These are phyloP conservation scores for Caloboletus firmus DNA, from an alignment of 1,284 basidiomycete species.

Conservation along the genomic window DNA sequence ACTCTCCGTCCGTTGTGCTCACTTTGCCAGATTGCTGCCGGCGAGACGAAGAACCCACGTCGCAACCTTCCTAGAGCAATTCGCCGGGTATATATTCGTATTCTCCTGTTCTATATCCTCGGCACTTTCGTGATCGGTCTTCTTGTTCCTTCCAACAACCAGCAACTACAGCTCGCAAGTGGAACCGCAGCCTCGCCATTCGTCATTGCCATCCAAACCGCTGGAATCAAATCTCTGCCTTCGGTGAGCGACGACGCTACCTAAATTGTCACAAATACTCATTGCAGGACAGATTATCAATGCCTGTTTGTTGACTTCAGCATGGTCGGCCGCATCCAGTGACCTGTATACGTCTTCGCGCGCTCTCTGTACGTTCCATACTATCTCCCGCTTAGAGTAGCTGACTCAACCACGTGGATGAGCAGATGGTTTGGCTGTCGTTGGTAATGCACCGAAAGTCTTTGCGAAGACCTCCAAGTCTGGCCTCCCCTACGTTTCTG, in stretches of 20 bases:
- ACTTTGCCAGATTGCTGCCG: slow-evolving; percentile 57
- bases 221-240: slow-evolving; percentile 65
- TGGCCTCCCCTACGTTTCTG: slow-evolving; percentile 76
- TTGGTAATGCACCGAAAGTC: slow-evolving; percentile 75
- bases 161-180: slow-evolving; percentile 41
- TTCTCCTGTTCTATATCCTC: slow-evolving; percentile 64
- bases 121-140: slow-evolving; percentile 57
- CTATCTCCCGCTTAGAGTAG: background rate
- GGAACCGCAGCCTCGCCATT: slow-evolving; percentile 66
- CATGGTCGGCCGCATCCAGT: slow-evolving; percentile 84
- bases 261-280: slow-evolving; percentile 26
- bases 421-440: slow-evolving; percentile 71
- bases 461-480: slow-evolving; percentile 67
- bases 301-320: slow-evolving; percentile 80
- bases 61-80: slow-evolving; percentile 60
- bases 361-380: slow-evolving; percentile 62
- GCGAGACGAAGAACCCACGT: slow-evolving; percentile 55
- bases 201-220: slow-evolving; percentile 63
- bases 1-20: slow-evolving; percentile 1
- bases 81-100: slow-evolving; percentile 68
- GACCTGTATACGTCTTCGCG: slow-evolving; percentile 82
- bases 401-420: background rate
- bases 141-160: slow-evolving; percentile 59
- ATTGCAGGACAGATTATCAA: slow-evolving; percentile 68
- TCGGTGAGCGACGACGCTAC: slow-evolving; percentile 31